phyloP scores from a whole-genome alignment of 148 eudicot species.

The Rhododendron ferrugineum region DNA sequence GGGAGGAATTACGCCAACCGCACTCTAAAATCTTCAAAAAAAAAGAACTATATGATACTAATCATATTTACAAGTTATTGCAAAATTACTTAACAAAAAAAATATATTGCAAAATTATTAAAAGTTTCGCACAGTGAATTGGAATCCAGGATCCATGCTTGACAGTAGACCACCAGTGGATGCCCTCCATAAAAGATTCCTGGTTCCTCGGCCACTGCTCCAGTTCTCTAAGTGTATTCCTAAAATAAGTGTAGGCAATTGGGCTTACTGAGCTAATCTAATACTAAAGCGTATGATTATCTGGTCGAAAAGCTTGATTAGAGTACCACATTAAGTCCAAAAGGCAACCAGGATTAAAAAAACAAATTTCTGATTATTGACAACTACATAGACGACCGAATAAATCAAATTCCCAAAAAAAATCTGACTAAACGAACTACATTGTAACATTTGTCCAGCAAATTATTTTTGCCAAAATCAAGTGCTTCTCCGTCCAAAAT shows the following conservation, averaged over 20 bases:
- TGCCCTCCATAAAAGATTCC: background rate
- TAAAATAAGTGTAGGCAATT: background rate
- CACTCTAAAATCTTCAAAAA: background rate
- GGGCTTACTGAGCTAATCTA: background rate
- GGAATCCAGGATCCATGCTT: background rate
- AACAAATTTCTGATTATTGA: background rate
- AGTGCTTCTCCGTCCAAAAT: background rate
- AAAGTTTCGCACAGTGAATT: background rate
- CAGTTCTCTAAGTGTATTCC: background rate
- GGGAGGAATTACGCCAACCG: background rate
- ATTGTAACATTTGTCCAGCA: background rate
- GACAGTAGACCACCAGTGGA: background rate
- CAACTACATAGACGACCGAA: background rate
- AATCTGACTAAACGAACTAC: background rate
- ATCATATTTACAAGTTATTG: background rate
- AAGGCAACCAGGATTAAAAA: background rate
- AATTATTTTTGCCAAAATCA: background rate
- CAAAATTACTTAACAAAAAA: background rate
- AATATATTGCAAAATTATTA: background rate
- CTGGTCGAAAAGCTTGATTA: background rate
- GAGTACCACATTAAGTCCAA: background rate
- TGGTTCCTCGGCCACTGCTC: background rate
- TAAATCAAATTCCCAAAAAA: background rate
- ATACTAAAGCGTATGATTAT: background rate
- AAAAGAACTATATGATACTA: background rate